Evolutionary conservation across 2,329 filamentous ascomycete species (phyloP).

Genomic region (Sporothrix globosa): DNA sequence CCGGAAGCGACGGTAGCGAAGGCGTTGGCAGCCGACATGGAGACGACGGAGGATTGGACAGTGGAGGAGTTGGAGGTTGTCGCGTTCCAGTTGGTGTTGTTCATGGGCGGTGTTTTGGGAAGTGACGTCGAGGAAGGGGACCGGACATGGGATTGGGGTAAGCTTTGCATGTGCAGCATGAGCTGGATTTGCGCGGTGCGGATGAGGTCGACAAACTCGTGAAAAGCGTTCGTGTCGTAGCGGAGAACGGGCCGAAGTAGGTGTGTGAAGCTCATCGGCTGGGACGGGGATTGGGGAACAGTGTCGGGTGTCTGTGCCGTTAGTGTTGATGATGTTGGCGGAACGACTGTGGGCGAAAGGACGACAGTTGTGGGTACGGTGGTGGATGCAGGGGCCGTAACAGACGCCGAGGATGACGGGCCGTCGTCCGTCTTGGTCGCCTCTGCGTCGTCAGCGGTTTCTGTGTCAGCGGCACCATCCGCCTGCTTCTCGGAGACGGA

Average conservation of each 20-base stretch:
- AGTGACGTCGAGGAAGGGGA: conserved; percentile 57
- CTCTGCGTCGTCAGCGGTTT: conserved; percentile 38
- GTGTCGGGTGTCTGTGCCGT: neutral
- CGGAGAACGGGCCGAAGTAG: conserved; percentile 82
- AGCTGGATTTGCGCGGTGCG: conserved; percentile 55
- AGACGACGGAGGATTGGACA: neutral
- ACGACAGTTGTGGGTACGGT: neutral
- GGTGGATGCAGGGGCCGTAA: neutral
- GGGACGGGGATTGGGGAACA: conserved; percentile 53
- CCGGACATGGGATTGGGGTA: conserved; percentile 61
- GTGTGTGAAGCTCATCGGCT: conserved; percentile 75
- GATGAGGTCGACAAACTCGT: conserved; percentile 81
- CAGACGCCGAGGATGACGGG: neutral
- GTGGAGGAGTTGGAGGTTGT: neutral
- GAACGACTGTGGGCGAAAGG: neutral
- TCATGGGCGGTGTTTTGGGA: conserved; percentile 46
- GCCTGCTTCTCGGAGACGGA: conserved; percentile 31
- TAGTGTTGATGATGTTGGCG: neutral
- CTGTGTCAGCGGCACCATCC: conserved; percentile 30
- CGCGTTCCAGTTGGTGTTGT: conserved; percentile 55
- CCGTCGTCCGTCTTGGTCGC: conserved; percentile 13
- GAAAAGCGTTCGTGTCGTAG: conserved; percentile 77
- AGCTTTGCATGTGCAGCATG: conserved; percentile 46
- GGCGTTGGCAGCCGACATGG: conserved; percentile 27
- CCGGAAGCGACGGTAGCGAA: conserved; percentile 49